Base-by-base conservation (phyloP, 23 red algal species). In the Chondrus crispus region DNA sequence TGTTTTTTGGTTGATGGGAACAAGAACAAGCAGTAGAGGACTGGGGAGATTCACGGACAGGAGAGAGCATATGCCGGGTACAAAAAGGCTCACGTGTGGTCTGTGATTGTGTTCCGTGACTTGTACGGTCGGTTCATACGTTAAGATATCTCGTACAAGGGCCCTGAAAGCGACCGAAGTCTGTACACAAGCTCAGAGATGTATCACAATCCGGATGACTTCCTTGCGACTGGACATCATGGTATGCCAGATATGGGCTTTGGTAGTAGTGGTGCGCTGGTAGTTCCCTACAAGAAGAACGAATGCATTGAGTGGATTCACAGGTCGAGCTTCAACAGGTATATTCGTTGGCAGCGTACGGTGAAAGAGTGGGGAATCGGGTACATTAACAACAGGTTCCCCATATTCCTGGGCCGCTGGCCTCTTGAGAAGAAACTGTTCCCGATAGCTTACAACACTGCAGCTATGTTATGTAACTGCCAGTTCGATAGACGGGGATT, bases 301-400 rank as follows among this genome's bases (percentile, higher is more conserved):
- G 46, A 45, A 40, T 60, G 70, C 22, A 77, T 66, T 8, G 8
- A 5, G 18, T 40, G 68, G 73, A 60, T 80, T n/a, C 51, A 66
- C 52, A 24, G 48, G 22, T 5, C 33, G 16, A 47, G 32, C 46
- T 9, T 78, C 30, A 86, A 86, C 42, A 19, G 58, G 14, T 3
- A 30, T 29, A 78, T 89, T 46, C 33, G 85, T 43, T 52, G 11
- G 49, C 85, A 77, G 48, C 48, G 85, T 9, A 89, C 78, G 85
- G 53, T 89, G 0, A 79, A 77, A 28, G 49, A 89, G 51, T 89
- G 73, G 50, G 85, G 69, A 41, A 77, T 79, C 22, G 85, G 85
- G 2, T 62, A 78, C 35, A 62, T 89, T 9, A 64, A 89, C 85
- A 80, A 78, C 19, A 62, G 46, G 2, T 60, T 43, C 36, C 42